These are phyloP conservation scores for Candida labiduridarum DNA, from an alignment of 1,139 yeast species.

Conservation along the genomic window DNA sequence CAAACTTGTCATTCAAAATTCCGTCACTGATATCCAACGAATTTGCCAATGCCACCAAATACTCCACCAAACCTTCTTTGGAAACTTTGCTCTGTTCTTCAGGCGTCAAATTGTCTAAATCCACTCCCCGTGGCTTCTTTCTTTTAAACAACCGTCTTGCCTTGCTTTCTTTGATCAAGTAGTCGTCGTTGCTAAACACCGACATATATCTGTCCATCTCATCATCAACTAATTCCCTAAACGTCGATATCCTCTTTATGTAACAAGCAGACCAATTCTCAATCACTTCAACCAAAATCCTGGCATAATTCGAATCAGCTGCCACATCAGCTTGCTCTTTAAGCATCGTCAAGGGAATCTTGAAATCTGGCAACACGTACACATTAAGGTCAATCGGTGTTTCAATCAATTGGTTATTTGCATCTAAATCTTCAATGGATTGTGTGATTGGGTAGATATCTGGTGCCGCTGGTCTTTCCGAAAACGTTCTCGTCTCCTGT, in stretches of 20 bases:
- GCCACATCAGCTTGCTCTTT: conserved; percentile 94
- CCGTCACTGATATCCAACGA: conserved; percentile 85
- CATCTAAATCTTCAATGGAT: conserved; percentile 44
- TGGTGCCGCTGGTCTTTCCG: conserved; percentile 68
- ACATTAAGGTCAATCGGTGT: conserved; percentile 71
- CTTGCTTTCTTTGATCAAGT: conserved; percentile 39
- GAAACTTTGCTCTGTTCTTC: conserved; percentile 56
- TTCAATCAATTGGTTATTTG: conserved; percentile 57
- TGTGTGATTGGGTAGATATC: conserved; percentile 52
- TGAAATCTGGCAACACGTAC: conserved; percentile 58
- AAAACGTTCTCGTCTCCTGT: conserved; percentile 65
- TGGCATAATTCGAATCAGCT: conserved; percentile 82
- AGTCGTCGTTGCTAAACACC: conserved; percentile 44
- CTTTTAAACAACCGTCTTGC: conserved; percentile 50
- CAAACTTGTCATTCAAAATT: conserved; percentile 73
- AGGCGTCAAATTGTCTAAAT: conserved; percentile 46
- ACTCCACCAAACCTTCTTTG: conserved; percentile 80
- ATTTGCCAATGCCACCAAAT: conserved; percentile 80
- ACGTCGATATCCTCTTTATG: conserved; percentile 60
- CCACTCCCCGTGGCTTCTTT: conserved; percentile 21
- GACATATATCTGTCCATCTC: conserved; percentile 56
- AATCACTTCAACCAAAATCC: conserved; percentile 80
- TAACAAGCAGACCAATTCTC: conserved; percentile 70
- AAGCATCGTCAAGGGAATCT: conserved; percentile 68
- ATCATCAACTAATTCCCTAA: conserved; percentile 57